A percentile compares a stretch with the other conserved stretches of the same genome.
Evolutionary conservation across 1,139 yeast genomes (phyloP).

Genomic region (Lodderomyces orthopsilosis): DNA sequence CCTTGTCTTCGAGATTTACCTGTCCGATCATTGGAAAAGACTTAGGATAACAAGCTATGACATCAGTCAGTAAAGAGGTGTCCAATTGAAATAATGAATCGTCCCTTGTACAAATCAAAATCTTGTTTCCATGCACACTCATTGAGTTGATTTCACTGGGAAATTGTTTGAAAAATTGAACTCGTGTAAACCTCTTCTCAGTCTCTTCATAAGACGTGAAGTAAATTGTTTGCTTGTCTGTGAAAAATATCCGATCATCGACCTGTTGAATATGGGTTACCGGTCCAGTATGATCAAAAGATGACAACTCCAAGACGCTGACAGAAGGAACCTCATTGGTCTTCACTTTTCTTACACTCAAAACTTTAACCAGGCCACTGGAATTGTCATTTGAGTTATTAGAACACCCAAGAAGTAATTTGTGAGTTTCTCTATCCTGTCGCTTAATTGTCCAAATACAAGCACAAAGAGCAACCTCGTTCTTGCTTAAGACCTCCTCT

Average conservation of each 20-base stretch:
- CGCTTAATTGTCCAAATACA: slow-evolving; percentile 35
- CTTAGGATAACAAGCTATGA: slow-evolving; percentile 16
- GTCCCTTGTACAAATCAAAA: slow-evolving; percentile 37
- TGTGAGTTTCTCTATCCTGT: slow-evolving; percentile 31
- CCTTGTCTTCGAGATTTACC: slow-evolving; percentile 23
- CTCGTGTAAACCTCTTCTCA: slow-evolving; percentile 36
- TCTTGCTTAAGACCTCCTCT: slow-evolving; percentile 16
- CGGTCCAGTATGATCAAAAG: slow-evolving; percentile 35
- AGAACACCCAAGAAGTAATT: slow-evolving; percentile 42
- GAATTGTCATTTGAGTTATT: slow-evolving; percentile 19
- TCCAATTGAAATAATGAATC: slow-evolving; percentile 39
- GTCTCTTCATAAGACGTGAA: slow-evolving; percentile 38
- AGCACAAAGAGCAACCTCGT: slow-evolving; percentile 37
- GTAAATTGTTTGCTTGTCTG: slow-evolving; percentile 32
- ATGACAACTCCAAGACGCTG: slow-evolving; percentile 32
- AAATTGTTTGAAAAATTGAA: slow-evolving; percentile 25
- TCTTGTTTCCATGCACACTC: slow-evolving; percentile 20
- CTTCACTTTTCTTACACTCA: slow-evolving; percentile 34
- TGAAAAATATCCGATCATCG: slow-evolving; percentile 31
- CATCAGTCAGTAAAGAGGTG: slow-evolving; percentile 18
- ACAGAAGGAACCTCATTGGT: slow-evolving; percentile 17
- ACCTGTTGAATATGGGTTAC: slow-evolving; percentile 39
- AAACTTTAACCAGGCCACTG: slow-evolving; percentile 40
- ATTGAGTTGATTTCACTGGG: slow-evolving; percentile 40
- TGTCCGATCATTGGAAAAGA: slow-evolving; percentile 42